Evolutionary conservation across 495 filamentous ascomycete species (phyloP), one percentile per base, ranked within the genome.

Genomic region (Penicillium roqueforti): DNA sequence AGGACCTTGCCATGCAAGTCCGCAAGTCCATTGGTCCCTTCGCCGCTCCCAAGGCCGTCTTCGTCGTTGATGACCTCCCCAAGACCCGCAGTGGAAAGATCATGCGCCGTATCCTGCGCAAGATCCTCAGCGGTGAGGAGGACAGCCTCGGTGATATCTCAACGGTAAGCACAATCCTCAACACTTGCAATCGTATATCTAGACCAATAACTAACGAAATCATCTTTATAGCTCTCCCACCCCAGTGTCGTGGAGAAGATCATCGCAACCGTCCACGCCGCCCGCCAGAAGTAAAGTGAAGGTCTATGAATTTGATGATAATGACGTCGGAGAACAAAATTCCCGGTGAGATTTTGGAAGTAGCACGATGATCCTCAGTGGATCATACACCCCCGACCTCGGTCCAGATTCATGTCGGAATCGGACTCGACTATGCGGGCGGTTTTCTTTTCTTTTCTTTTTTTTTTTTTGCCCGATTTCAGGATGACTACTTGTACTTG

Each of bases 61-160:
- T 83, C 67, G 81, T 93, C 31, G 86, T 97, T 20, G 85, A 90
- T 4, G 92, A 97, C 68, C 80, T 99, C 25, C 93, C 93, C 56
- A 97, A 99, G 83, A 97, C 93, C 38, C 79, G 93, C 55, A 91
- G 87, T 60, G 93, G 93, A 51, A 99, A 99, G 86, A 99, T 97
- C 63, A 97, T 99, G 93, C 82, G 93, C 51, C 84, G 93, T 51
- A 97, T 99, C 71, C 69, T 99, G 73, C 85, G 93, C 53, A 97
- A 99, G 87, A 91, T 97, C 59, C 74, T 99, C 56, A 89, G 89
- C 40, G 91, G 91, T 10, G 93, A 99, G 79, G 95, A 97, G 72
- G 93, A 97, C 63, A 90, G 92, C 68, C 77, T 99, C 50, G 93
- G 93, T 61, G 95, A 99, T 62, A 92, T 76, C 26, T 88, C 89